Base-by-base conservation (phyloP, 208 protist genomes). In the Trypanosoma brucei region DNA sequence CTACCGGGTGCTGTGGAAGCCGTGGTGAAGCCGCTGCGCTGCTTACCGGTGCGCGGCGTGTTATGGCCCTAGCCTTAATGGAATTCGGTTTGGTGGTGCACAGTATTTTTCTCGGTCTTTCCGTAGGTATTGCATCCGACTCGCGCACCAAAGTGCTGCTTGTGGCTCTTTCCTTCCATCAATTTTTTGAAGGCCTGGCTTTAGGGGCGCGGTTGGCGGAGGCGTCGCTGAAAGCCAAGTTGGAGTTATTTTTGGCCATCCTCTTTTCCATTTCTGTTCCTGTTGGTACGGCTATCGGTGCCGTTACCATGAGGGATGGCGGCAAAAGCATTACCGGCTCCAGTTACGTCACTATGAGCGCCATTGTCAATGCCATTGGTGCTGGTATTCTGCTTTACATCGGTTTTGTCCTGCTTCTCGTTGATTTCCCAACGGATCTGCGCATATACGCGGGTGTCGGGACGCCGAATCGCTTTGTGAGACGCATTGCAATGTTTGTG, bases 351-450 rank as follows among this genome's bases (percentile, higher is more conserved):
- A 54, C 76, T 3, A 70, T 66, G 2, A 74, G 80, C 38, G 79
- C 73, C 40, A 69, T 85, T 9, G 39, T 81, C 31, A 75, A 89
- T 48, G 62, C 79, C 0, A 37, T 79, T 0, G 83, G 83, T 54
- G 69, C 69, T 3, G 83, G 83, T 35, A 81, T 89, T 46, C 59
- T 89, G n/a, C 75, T 89, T 36, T 89, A 89, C 51, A 49, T 86
- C 5, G 77, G 76, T 8, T 79, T 80, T 54, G 55, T 65, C 49
- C 56, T 89, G 14, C 65, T 89, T 8, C 38, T 83, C 44, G 52
- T 37, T 54, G 79, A 89, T 56, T 89, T 89, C 55, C 60, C 77
- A 35, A 31, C 59, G 2, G 83, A 89, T 56, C 49, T 78, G 36
- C 78, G 54, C 55, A 60, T 31, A 8, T 40, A 45, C 37, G 49